Percentiles rank a stretch among this genome's conserved stretches.
phyloP scores from a whole-genome alignment of 75 land plant genomes.

The Larix kaempferi region DNA sequence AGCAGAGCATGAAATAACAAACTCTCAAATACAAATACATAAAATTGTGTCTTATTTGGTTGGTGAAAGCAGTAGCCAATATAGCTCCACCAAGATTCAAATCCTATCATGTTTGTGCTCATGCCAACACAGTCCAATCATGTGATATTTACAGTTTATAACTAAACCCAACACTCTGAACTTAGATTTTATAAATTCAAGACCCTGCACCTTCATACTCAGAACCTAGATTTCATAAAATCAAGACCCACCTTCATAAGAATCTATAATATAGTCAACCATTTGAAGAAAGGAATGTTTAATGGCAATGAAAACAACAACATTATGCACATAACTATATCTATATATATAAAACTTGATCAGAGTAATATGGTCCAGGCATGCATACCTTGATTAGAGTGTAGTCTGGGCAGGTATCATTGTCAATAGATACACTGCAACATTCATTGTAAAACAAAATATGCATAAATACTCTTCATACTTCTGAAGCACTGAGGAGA shows the following conservation, averaged over 20 bases:
- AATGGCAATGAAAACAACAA: not conserved
- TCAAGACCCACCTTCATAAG: not conserved
- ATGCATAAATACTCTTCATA: not conserved
- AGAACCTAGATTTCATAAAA: not conserved
- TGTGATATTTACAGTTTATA: too few relatives aligned
- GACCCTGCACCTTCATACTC: not conserved
- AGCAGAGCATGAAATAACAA: not conserved
- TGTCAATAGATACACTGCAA: slow-evolving; percentile 75
- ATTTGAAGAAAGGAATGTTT: not conserved
- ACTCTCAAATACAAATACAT: not conserved
- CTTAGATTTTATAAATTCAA: too few relatives aligned
- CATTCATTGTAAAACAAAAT: not conserved
- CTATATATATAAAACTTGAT: too few relatives aligned
- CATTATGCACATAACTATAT: not conserved
- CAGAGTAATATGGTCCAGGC: not conserved
- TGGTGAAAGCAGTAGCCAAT: too few relatives aligned
- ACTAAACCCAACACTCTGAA: too few relatives aligned
- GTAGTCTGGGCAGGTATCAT: slow-evolving; percentile 39
- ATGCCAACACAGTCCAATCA: too few relatives aligned
- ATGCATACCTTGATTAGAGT: slow-evolving; percentile 63
- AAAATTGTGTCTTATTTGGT: too few relatives aligned
- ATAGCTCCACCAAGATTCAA: too few relatives aligned
- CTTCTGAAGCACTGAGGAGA: not conserved
- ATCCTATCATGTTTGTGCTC: too few relatives aligned
- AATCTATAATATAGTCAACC: not conserved